These are phyloP conservation scores for Diaporthe humulicola DNA, from an alignment of 2,329 filamentous ascomycete species.

Conservation along the genomic window DNA sequence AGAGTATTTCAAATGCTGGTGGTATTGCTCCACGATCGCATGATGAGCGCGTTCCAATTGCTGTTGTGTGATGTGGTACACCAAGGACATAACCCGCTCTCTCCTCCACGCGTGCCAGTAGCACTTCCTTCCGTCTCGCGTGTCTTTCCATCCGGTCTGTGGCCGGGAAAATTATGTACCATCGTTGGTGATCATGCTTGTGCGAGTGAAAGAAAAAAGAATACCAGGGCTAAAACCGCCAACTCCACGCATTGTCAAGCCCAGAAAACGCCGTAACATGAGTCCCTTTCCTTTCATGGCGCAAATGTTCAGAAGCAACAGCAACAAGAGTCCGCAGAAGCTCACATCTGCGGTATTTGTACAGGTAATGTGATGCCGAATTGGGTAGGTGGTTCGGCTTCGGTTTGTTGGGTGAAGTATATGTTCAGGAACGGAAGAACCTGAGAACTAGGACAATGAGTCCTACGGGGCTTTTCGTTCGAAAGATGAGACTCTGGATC, in stretches of 20 bases:
- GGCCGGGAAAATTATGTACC: neutral
- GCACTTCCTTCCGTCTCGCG: neutral
- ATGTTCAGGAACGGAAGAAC: neutral
- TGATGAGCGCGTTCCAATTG: neutral
- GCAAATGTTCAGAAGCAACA: conserved; percentile 13
- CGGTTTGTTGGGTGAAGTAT: neutral
- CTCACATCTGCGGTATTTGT: conserved; percentile 4
- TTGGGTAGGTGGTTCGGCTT: neutral
- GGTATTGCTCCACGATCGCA: neutral
- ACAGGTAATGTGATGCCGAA: conserved; percentile 1
- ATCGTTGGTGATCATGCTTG: neutral
- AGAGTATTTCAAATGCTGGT: no score
- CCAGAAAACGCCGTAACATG: conserved; percentile 29
- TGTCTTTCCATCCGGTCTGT: neutral
- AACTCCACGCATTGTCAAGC: conserved; percentile 24
- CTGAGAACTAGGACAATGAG: neutral
- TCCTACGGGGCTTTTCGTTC: neutral
- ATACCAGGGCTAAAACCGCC: conserved; percentile 20
- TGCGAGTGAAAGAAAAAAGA: neutral
- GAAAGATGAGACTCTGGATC: neutral
- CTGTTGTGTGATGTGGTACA: neutral
- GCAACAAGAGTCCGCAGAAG: neutral
- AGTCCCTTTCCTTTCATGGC: neutral
- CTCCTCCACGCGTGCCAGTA: neutral
- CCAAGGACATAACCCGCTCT: neutral